Evolutionary conservation across 2,329 filamentous ascomycete genomes (phyloP).

Genomic region (Chaetomiaceae sp.): DNA sequence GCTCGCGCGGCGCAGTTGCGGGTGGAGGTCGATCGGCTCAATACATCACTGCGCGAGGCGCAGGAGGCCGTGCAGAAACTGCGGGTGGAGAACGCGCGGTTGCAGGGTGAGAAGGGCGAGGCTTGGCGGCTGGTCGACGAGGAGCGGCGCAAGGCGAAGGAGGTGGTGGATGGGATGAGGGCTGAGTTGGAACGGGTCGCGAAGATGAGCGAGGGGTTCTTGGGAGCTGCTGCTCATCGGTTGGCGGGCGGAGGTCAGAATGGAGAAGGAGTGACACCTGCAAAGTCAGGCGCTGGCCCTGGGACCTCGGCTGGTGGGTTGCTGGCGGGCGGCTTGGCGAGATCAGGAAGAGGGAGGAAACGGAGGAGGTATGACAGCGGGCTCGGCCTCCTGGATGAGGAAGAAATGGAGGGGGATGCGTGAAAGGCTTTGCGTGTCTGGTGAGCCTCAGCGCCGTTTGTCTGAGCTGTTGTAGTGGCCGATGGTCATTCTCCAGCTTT

Average conservation of each 20-base stretch:
- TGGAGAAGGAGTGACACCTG: slow-evolving; percentile 1
- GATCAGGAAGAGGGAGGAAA: slow-evolving; percentile 33
- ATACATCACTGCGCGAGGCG: slow-evolving; percentile 39
- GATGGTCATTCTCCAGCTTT: no score
- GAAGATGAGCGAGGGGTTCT: slow-evolving; percentile 40
- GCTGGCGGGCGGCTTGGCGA: slow-evolving; percentile 26
- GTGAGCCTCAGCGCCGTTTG: not conserved
- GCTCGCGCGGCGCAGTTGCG: slow-evolving; percentile 44
- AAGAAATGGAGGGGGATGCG: slow-evolving; percentile 33
- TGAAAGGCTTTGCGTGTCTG: not conserved
- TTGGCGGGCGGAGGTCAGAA: slow-evolving; percentile 10
- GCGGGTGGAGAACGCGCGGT: slow-evolving; percentile 39
- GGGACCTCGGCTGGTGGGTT: slow-evolving; percentile 18
- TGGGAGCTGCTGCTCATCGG: no score
- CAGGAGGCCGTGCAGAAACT: slow-evolving; percentile 41
- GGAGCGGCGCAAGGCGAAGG: slow-evolving; percentile 36
- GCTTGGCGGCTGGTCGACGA: slow-evolving; percentile 33
- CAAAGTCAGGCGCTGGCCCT: not conserved
- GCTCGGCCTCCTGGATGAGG: slow-evolving; percentile 49
- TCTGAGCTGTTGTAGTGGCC: no score
- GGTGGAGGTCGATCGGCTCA: slow-evolving; percentile 43
- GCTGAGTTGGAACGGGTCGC: slow-evolving; percentile 45
- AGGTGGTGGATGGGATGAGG: slow-evolving; percentile 44
- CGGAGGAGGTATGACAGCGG: slow-evolving; percentile 49
- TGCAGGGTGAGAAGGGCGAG: slow-evolving; percentile 41